Evolutionary conservation across 2,329 filamentous ascomycete species (phyloP).

Genomic region (Mycosphaerella arachidis): DNA sequence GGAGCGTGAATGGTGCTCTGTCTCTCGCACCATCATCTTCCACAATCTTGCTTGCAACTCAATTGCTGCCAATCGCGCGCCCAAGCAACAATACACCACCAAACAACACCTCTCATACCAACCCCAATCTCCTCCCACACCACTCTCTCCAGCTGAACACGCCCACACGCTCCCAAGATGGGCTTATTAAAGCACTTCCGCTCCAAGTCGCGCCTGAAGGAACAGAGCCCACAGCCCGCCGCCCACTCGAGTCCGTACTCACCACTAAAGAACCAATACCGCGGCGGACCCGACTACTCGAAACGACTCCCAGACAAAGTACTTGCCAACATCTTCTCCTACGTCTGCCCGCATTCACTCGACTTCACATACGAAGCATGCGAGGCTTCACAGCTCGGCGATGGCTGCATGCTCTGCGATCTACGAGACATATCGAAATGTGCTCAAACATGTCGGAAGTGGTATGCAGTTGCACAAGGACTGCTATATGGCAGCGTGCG

Average conservation of each 20-base stretch:
- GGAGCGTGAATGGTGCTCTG: not conserved
- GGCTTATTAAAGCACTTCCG: constrained; percentile 49
- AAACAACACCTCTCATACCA: not conserved
- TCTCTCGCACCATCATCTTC: not conserved
- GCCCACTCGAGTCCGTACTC: constrained; percentile 20
- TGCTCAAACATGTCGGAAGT: constrained; percentile 67
- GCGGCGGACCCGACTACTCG: constrained; percentile 38
- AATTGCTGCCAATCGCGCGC: not conserved
- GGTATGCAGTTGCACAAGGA: constrained; percentile 57
- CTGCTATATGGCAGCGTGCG: constrained; percentile 76
- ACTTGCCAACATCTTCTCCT: constrained; percentile 70
- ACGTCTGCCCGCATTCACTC: constrained; percentile 74
- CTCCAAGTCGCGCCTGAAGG: constrained; percentile 40
- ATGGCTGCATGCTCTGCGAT: constrained; percentile 90
- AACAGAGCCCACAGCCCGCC: constrained; percentile 31
- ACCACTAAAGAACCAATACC: constrained; percentile 7
- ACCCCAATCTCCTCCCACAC: not conserved
- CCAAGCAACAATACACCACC: not conserved
- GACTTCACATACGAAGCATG: constrained; percentile 78
- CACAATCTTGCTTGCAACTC: not conserved
- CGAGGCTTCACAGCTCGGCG: constrained; percentile 72
- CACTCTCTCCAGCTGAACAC: not conserved
- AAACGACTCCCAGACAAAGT: constrained; percentile 60
- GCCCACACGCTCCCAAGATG: constrained; percentile 31
- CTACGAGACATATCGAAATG: constrained; percentile 82